phyloP scores from a whole-genome alignment of 2,329 filamentous ascomycete genomes.

The Fusarium heterosporum region DNA sequence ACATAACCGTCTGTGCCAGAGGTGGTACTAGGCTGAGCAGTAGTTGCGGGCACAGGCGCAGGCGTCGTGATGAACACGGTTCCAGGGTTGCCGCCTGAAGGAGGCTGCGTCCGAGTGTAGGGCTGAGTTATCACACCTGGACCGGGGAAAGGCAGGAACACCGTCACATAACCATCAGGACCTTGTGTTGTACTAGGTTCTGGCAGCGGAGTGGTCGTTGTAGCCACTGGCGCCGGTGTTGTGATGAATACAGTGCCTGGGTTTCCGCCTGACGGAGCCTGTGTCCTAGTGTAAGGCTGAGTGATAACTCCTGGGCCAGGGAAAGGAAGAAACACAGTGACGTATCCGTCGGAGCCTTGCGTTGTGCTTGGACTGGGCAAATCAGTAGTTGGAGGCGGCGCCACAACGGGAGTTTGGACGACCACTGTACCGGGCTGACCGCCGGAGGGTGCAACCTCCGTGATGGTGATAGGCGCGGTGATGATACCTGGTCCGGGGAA shows the following conservation, averaged over 20 bases:
- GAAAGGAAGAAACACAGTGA: constrained; percentile 16
- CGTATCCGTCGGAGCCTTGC: constrained; percentile 11
- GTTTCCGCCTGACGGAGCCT: constrained; percentile 24
- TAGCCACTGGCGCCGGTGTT: constrained; percentile 9
- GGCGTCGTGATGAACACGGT: constrained; percentile 33
- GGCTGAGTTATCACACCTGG: constrained; percentile 22
- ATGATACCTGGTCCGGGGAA: constrained; percentile 32
- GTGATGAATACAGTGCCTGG: constrained; percentile 23
- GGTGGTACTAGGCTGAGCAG: constrained; percentile 19
- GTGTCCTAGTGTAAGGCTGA: constrained; percentile 12
- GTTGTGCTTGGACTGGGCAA: constrained; percentile 8
- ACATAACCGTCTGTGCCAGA: constrained; percentile 27
- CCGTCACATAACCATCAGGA: constrained; percentile 18
- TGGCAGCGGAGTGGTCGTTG: constrained; percentile 6
- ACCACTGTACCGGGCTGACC: constrained; percentile 28
- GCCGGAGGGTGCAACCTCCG: constrained; percentile 16
- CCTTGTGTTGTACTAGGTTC: constrained; percentile 16
- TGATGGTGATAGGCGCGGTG: constrained; percentile 31
- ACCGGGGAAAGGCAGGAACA: constrained; percentile 27
- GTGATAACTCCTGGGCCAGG: constrained; percentile 21
- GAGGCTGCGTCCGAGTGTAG: constrained; percentile 26
- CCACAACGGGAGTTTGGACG: constrained; percentile 20
- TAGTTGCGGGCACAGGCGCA: constrained; percentile 13
- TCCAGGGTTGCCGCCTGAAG: constrained; percentile 26
- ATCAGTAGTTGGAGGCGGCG: not conserved